Evolutionary conservation across 2,329 filamentous ascomycete genomes (phyloP).

Genomic region (Penicillium sp.): DNA sequence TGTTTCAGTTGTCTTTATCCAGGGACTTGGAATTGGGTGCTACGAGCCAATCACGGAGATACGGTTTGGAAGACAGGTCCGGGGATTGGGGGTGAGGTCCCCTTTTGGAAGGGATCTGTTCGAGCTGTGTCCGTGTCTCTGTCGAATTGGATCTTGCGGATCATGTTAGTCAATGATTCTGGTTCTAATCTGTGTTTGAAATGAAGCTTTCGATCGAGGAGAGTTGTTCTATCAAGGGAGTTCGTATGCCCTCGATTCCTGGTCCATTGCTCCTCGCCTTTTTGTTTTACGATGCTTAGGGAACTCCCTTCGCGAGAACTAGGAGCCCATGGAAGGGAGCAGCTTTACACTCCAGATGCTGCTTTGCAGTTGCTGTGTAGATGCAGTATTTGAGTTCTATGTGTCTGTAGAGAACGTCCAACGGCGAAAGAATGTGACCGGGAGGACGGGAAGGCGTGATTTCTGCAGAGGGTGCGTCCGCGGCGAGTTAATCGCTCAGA

Average conservation of each 20-base stretch:
- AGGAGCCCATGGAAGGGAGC: neutral
- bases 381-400: neutral
- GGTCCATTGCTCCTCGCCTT: neutral
- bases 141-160: neutral
- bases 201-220: neutral
- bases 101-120: neutral
- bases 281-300: neutral
- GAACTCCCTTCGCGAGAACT: neutral
- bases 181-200: neutral
- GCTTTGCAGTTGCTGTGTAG: neutral
- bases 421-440: constrained; percentile 21
- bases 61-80: neutral
- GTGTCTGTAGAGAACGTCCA: constrained; percentile 1
- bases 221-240: neutral
- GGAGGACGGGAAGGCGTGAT: constrained; percentile 19
- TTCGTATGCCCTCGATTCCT: neutral
- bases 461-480: constrained; percentile 9
- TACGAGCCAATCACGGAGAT: constrained; percentile 8
- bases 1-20: constrained; percentile 18
- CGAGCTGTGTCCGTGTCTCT: neutral
- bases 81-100: neutral
- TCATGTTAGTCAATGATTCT: neutral
- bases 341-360: neutral
- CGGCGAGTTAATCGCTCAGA: neutral
- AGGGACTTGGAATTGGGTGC: constrained; percentile 1